phyloP scores from a whole-genome alignment of 306 rosid species.

The Prunus kanzakura region DNA sequence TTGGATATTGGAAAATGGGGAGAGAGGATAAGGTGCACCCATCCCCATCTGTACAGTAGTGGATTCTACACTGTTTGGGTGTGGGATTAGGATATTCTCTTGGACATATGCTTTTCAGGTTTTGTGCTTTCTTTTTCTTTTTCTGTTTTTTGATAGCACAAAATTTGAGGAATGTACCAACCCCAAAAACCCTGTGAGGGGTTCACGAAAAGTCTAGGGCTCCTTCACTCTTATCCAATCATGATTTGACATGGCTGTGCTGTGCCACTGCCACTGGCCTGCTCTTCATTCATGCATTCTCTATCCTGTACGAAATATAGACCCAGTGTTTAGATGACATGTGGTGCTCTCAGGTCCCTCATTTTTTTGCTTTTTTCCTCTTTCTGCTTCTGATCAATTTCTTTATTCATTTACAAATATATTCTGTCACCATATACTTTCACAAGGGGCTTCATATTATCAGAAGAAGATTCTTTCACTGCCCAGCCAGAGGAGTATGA shows the following conservation, averaged over 20 bases:
- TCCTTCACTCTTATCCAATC: slow-evolving; percentile 18
- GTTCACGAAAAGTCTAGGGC: slow-evolving; percentile 3
- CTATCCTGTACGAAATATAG: background rate
- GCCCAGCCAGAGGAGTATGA: no score
- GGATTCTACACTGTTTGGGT: background rate
- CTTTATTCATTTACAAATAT: background rate
- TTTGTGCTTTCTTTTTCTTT: background rate
- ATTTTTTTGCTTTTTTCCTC: background rate
- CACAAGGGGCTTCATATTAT: background rate
- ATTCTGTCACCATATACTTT: background rate
- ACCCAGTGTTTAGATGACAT: slow-evolving; percentile 8
- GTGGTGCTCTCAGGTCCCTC: slow-evolving; percentile 1
- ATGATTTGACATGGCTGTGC: slow-evolving; percentile 23
- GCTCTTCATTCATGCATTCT: background rate
- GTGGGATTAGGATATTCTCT: slow-evolving; percentile 18
- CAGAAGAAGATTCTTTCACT: background rate
- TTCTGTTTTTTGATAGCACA: background rate
- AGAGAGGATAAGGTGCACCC: background rate
- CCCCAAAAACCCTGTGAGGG: background rate
- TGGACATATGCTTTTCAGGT: background rate
- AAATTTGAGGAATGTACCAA: slow-evolving; percentile 10
- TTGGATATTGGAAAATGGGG: background rate
- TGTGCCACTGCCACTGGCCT: background rate
- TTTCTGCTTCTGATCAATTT: background rate
- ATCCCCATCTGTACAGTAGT: background rate